Evolutionary conservation across 176 grass and related monocot species (phyloP), one percentile per base, ranked within the genome.

Genomic region (Tuctoria greenei): DNA sequence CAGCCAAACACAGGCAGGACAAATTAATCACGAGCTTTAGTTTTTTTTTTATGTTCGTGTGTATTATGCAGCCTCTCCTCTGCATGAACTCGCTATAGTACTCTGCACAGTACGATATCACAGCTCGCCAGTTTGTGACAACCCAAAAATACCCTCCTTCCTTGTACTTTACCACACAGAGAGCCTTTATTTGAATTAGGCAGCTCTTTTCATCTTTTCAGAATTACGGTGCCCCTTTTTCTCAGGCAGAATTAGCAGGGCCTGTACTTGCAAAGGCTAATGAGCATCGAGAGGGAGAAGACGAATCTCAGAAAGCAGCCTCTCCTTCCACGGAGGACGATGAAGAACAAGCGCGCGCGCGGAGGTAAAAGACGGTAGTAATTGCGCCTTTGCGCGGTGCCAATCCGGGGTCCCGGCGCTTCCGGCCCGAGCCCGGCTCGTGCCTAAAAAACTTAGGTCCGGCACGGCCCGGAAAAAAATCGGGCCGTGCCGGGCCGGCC

Each of bases 371-470:
- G 71, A 64, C n/a, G 61, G 63, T 43, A 80, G 27, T 81, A 38
- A 76, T 86, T 36, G 72, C 39, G 16, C 56, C 66, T 86, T 86
- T 86, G 78, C 64, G 36, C 64, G 36, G 13, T 73, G 57, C n/a
- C 58, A 82, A 75, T 57, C 46, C 39, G 58, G 28, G 47, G 24
- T 56, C 61, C 56, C n/a, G n/a, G n/a, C n/a, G n/a, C n/a, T n/a
- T n/a, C n/a, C n/a, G n/a, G n/a, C n/a, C n/a, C n/a, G n/a, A n/a
- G n/a, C n/a, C n/a, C n/a, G n/a, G n/a, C n/a, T n/a, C n/a, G n/a
- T n/a, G n/a, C n/a, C n/a, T n/a, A n/a, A n/a, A n/a, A n/a, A n/a
- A n/a, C n/a, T n/a, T n/a, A n/a, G n/a, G n/a, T n/a, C n/a, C n/a
- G n/a, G n/a, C n/a, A n/a, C n/a, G n/a, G n/a, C n/a, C n/a, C n/a